A percentile compares a stretch with the other conserved stretches of the same genome.
phyloP scores from a whole-genome alignment of 2,329 filamentous ascomycete species.

The Aspergillus clavatus region DNA sequence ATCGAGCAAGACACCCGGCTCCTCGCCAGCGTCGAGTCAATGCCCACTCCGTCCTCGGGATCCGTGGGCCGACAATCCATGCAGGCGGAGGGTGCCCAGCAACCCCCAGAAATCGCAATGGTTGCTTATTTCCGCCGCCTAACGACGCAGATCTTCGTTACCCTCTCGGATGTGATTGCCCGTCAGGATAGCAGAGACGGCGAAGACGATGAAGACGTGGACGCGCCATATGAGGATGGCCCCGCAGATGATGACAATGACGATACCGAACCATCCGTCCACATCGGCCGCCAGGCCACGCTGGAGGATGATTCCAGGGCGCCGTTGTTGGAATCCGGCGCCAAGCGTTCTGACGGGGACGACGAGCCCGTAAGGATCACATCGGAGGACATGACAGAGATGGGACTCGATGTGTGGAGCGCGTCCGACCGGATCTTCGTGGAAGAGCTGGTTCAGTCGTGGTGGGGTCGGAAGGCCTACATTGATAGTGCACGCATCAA shows the following conservation, averaged over 20 bases:
- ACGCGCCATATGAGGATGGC: conserved; percentile 21
- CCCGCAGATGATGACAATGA: conserved; percentile 22
- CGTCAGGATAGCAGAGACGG: conserved; percentile 31
- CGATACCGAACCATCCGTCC: conserved; percentile 19
- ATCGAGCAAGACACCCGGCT: conserved; percentile 42
- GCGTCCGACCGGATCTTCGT: conserved; percentile 44
- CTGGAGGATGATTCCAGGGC: conserved; percentile 25
- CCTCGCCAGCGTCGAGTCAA: conserved; percentile 32
- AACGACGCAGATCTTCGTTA: conserved; percentile 44
- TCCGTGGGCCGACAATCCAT: conserved; percentile 25
- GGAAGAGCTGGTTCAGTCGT: conserved; percentile 42
- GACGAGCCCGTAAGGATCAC: conserved; percentile 35
- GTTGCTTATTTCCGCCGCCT: conserved; percentile 48
- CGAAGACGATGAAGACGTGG: conserved; percentile 18
- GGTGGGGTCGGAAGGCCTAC: conserved; percentile 43
- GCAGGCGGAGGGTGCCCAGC: conserved; percentile 23
- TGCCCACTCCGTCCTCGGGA: conserved; percentile 24
- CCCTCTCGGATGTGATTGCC: conserved; percentile 40
- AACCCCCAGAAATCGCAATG: conserved; percentile 44
- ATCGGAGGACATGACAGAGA: conserved; percentile 43
- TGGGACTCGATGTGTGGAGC: conserved; percentile 49
- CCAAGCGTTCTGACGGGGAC: not conserved
- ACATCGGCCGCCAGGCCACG: conserved; percentile 22
- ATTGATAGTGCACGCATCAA: conserved; percentile 42
- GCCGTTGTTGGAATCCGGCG: conserved; percentile 19